Evolutionary conservation across 805 yeast species (phyloP).

Genomic region (Wickerhamiella allomyrinae): DNA sequence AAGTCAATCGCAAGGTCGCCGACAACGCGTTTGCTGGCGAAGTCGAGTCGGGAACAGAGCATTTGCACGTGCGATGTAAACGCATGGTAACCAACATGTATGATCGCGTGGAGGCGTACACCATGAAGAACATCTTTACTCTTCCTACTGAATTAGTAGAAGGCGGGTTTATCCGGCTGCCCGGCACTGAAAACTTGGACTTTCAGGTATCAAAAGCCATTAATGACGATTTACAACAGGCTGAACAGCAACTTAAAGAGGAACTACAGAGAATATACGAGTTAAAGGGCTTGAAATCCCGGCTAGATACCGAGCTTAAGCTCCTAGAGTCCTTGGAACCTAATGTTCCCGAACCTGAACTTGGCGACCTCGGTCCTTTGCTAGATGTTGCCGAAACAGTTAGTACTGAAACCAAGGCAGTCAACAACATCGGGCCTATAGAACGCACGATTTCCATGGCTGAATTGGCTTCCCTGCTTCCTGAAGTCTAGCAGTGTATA

Average conservation of each 20-base stretch:
- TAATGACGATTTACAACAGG: neutral
- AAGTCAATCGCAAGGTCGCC: slow-evolving; percentile 13
- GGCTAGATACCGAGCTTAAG: neutral
- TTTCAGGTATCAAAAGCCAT: neutral
- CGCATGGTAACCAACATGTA: slow-evolving; percentile 60
- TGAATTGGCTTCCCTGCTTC: no score
- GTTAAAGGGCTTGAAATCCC: neutral
- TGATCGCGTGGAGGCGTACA: slow-evolving; percentile 74
- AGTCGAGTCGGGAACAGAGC: slow-evolving; percentile 37
- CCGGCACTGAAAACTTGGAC: neutral
- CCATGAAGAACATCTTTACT: slow-evolving; percentile 58
- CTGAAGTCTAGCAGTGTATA: no score
- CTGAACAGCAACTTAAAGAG: neutral
- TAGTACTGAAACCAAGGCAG: neutral
- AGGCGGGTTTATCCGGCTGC: slow-evolving; percentile 49
- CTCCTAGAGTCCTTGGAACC: neutral
- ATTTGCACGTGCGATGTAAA: slow-evolving; percentile 74
- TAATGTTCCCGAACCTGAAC: neutral
- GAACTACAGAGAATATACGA: neutral
- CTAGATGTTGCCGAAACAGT: no score
- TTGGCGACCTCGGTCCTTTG: neutral
- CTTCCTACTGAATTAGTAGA: slow-evolving; percentile 52
- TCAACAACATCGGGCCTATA: neutral
- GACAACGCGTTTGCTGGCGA: slow-evolving; percentile 12
- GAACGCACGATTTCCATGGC: neutral